A percentile compares a stretch with the other conserved stretches of the same genome.
These are phyloP conservation scores for Meira nashicola DNA, from an alignment of 1,284 basidiomycete genomes.

Conservation along the genomic window DNA sequence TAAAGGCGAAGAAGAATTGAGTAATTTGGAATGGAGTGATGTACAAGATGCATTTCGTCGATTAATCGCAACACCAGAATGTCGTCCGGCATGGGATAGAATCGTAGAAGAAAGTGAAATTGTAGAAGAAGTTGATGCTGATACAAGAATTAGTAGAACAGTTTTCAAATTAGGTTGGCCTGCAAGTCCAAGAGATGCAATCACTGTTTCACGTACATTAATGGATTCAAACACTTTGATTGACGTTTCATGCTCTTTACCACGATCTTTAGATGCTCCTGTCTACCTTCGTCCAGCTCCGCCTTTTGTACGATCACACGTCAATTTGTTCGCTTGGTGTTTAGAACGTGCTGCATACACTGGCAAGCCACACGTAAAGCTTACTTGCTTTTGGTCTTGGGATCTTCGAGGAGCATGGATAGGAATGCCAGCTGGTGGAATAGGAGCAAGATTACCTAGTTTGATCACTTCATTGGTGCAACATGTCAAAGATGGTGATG, in stretches of 20 bases:
- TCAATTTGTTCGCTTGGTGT: constrained; percentile 85
- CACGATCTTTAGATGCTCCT: constrained; percentile 84
- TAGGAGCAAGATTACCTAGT: constrained; percentile 65
- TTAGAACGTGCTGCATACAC: constrained; percentile 78
- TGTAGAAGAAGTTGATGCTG: constrained; percentile 78
- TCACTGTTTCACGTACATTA: constrained; percentile 28
- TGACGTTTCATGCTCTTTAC: constrained; percentile 90
- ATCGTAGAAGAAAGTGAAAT: constrained; percentile 79
- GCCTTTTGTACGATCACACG: constrained; percentile 86
- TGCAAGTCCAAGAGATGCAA: constrained; percentile 62
- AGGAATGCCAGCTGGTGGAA: constrained; percentile 42
- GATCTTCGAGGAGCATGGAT: constrained; percentile 81
- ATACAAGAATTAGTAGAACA: constrained; percentile 78
- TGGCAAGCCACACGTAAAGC: constrained; percentile 51
- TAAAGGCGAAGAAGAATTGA: not conserved
- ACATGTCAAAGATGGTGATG: constrained; percentile 65
- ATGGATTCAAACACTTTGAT: constrained; percentile 63
- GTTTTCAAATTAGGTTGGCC: constrained; percentile 93
- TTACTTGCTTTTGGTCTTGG: constrained; percentile 93
- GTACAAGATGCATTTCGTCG: constrained; percentile 13
- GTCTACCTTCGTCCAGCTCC: constrained; percentile 87
- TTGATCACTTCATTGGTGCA: constrained; percentile 75
- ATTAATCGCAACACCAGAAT: constrained; percentile 11
- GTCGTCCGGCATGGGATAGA: constrained; percentile 64
- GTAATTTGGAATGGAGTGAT: constrained; percentile 1